Evolutionary conservation across 23 red algal species (phyloP), one percentile per base, ranked within the genome.

Genomic region (Gracilaria gracilis): DNA sequence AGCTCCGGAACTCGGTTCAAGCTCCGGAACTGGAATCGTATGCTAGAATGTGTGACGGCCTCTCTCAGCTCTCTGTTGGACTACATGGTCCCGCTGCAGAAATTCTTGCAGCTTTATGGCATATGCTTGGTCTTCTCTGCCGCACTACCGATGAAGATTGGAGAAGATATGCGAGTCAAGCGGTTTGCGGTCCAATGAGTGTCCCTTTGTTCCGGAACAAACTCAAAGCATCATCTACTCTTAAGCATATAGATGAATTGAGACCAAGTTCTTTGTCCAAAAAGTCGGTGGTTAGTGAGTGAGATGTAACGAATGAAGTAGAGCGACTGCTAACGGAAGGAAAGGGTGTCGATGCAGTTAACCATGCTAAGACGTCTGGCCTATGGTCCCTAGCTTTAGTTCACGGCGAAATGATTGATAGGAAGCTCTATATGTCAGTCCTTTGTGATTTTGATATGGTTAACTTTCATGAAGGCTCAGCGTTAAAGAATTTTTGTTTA

Each of bases 31-130:
- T 90, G 14, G 35, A 66, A 33, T n/a, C 75, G 4, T 79, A 80
- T 71, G 87, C 73, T 12, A 74, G 67, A n/a, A 90, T 90, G 87
- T 90, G 87, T 51, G 74, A 90, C 23, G 28, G 51, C 16, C 70
- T 90, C 20, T 77, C 87, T 35, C 71, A 81, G 19, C 35, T 42
- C 23, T 67, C 87, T 24, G 73, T 51, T 61, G 73, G 87, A 16
- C 55, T 90, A 44, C 42, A 39, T 48, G 57, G 71, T 14, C 33
- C 71, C 4, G 50, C 67, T 44, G 87, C 70, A 25, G 87, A 90
- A 40, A 65, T 74, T 44, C 54, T 74, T 8, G 71, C 74, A 11
- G 73, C 87, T 65, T 55, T 90, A 15, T 90, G 87, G 87, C 71
- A 75, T 25, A 12, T 81, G n/a, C 21, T 90, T 39, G 71, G 59